Conservation (phyloP, 2,329 filamentous ascomycete species). For the Anisogramma anomala region DNA sequence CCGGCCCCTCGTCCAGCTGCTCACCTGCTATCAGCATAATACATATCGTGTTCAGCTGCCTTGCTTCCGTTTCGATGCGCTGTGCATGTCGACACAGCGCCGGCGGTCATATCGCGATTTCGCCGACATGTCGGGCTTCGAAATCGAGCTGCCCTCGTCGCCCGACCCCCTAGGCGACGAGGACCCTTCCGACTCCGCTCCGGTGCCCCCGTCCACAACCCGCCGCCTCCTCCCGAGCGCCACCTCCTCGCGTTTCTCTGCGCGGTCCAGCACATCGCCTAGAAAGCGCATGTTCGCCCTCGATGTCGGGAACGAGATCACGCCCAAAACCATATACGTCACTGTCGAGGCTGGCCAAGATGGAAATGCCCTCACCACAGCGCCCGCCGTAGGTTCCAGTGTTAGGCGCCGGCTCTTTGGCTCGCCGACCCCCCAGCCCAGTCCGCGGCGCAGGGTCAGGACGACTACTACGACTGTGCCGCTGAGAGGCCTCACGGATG, state of each 20-base stretch:
- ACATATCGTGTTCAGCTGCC: neutral
- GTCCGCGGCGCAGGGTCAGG: constrained; percentile 25
- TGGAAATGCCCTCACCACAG: constrained; percentile 11
- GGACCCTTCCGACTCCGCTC: constrained; percentile 12
- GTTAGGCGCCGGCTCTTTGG: constrained; percentile 31
- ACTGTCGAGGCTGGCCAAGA: constrained; percentile 41
- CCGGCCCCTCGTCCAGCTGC: neutral
- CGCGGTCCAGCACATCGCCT: constrained; percentile 29
- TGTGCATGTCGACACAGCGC: constrained; percentile 14
- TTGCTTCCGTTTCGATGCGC: constrained; percentile 7
- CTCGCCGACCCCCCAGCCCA: constrained; percentile 29
- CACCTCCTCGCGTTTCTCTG: constrained; percentile 26
- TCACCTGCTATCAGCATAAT: neutral
- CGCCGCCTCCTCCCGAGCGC: constrained; percentile 34
- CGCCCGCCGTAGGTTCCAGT: constrained; percentile 16
- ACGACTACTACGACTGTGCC: constrained; percentile 41
- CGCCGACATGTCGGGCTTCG: constrained; percentile 15
- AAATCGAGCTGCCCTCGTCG: constrained; percentile 23
- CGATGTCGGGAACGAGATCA: constrained; percentile 38
- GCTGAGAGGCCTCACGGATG: constrained; percentile 32
- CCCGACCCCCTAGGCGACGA: constrained; percentile 27
- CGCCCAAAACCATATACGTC: constrained; percentile 41
- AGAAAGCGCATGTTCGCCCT: constrained; percentile 47
- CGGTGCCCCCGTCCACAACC: constrained; percentile 10
- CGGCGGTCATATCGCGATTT: constrained; percentile 15